Base-by-base conservation (phyloP, 306 rosid species). In the Senna tora region DNA sequence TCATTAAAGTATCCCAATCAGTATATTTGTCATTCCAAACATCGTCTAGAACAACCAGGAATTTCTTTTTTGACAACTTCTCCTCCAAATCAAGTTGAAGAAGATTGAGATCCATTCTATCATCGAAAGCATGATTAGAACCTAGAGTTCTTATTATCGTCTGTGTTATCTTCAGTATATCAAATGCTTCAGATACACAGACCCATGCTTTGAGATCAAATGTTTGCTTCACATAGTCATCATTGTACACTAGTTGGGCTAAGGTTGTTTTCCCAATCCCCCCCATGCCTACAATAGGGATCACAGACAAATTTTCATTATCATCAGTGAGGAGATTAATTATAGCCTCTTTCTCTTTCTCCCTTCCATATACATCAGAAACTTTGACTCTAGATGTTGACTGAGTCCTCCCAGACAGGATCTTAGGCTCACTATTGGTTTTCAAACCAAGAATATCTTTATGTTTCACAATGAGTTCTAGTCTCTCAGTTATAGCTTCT, bases 21-120 rank as follows among this genome's bases (percentile, higher is more conserved):
- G 5, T 0, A 0, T 12, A 65, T n/a, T 19, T 28, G 0, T 20
- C 70, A 14, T 47, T 30, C 82, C 82, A 72, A 9, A 78, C 17
- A n/a, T 71, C 73, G 2, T 77, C 81, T 0, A 77, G 15, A 6
- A 71, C 13, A 11, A 71, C 2, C 1, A 77, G 7, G 6, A 71
- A 77, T 54, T 20, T 63, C 1, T 53, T 77, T 6, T 45, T 33
- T 0, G 12, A 1, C 2, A 78, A 43, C 25, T 13, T 19, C 56
- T 62, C 36, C 14, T 10, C 15, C 67, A 62, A 39, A 62, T 62
- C 33, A 19, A 19, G 30, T 38, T 39, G 67, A 62, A 62, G 67
- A 4, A 62, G 17, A 19, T 62, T 38, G 0, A 62, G 32, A 19
- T 53, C 33, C 6, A 2, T 20, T 0, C 0, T 53, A 7, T 53